Conservation (phyloP, 768 basidiomycete genomes). For the Russula sp. region DNA sequence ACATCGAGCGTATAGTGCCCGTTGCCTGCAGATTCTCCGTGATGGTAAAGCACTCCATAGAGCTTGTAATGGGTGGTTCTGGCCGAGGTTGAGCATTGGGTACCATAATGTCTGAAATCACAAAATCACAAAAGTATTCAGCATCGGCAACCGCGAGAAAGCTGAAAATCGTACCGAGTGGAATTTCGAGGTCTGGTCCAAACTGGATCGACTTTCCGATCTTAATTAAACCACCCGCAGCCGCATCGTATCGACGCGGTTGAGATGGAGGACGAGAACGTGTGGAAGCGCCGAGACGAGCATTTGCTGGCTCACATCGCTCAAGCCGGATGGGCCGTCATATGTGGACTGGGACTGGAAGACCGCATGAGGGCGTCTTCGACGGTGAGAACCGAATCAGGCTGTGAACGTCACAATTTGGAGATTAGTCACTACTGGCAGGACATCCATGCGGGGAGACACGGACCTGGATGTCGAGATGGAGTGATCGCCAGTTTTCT, state of each 20-base stretch:
- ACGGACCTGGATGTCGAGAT: no score
- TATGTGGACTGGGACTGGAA: conserved; percentile 79
- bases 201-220: conserved; percentile 78
- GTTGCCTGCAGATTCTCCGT: conserved; percentile 83
- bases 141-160: not conserved
- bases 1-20: conserved; percentile 96
- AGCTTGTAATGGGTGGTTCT: conserved; percentile 62
- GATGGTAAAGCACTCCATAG: conserved; percentile 91
- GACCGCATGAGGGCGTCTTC: conserved; percentile 78
- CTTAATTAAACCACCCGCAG: conserved; percentile 76
- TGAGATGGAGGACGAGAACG: conserved; percentile 83
- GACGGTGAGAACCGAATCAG: conserved; percentile 70
- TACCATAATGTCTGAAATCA: conserved; percentile 33
- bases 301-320: conserved; percentile 66
- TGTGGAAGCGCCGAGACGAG: conserved; percentile 81
- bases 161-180: conserved; percentile 47
- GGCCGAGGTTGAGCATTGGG: conserved; percentile 40
- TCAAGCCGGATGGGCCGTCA: conserved; percentile 45
- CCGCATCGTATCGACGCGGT: conserved; percentile 73
- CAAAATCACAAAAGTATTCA: not conserved
- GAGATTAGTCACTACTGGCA: not conserved
- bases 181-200: conserved; percentile 73
- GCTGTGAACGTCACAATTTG: conserved; percentile 42
- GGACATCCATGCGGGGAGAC: no score
- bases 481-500: no score